A percentile compares a stretch with the other conserved stretches of the same genome.
phyloP scores from a whole-genome alignment of 495 filamentous ascomycete genomes.

The Talaromyces proteolyticus region DNA sequence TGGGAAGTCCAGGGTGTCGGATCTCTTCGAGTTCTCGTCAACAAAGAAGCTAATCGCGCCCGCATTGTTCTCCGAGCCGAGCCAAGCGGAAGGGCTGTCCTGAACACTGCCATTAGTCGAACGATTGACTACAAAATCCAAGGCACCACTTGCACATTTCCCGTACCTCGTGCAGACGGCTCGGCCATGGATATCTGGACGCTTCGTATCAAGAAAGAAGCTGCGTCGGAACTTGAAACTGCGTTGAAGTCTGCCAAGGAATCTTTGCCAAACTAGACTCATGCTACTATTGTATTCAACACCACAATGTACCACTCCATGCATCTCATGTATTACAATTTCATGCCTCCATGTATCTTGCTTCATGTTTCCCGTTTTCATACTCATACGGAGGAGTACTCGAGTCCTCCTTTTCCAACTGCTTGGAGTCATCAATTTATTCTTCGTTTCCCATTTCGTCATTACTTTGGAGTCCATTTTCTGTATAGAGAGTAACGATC shows the following conservation, averaged over 20 bases:
- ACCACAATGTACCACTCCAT: neutral
- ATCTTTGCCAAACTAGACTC: neutral
- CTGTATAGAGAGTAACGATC: neutral
- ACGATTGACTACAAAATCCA: constrained; percentile 49
- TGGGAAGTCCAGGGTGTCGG: constrained; percentile 63
- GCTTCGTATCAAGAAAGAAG: constrained; percentile 53
- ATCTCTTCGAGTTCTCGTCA: constrained; percentile 57
- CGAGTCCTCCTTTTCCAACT: neutral
- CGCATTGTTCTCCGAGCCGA: constrained; percentile 64
- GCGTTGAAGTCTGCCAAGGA: constrained; percentile 4
- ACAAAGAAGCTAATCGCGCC: constrained; percentile 54
- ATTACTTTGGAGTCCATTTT: neutral
- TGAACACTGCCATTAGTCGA: constrained; percentile 60
- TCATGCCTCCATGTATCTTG: neutral
- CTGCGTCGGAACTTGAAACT: constrained; percentile 34
- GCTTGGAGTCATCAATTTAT: neutral
- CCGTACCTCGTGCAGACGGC: constrained; percentile 44
- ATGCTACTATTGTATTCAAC: neutral
- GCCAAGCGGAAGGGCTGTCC: constrained; percentile 59
- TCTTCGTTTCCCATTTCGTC: neutral
- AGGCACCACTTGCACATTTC: constrained; percentile 51
- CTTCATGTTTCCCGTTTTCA: neutral
- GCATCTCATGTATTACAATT: neutral
- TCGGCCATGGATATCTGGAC: constrained; percentile 55
- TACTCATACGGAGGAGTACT: no score